These are phyloP conservation scores for Fraxinus pennsylvanica DNA, from an alignment of 257 asterid species.

Conservation along the genomic window DNA sequence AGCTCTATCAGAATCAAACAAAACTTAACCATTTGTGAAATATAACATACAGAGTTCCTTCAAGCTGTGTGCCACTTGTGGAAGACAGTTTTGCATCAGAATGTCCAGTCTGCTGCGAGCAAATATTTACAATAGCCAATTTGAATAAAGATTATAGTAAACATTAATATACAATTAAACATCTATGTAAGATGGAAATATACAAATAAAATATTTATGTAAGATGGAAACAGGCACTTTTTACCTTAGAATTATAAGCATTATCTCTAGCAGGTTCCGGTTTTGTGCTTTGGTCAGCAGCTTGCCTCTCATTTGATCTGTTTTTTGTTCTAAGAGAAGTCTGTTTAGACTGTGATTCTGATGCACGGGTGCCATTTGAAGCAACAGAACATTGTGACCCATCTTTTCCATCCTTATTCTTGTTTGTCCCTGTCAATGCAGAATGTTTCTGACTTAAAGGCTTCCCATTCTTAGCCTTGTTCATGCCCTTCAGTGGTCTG, in stretches of 20 bases:
- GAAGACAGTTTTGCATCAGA: constrained; percentile 42
- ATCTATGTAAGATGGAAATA: neutral
- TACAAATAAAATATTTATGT: neutral
- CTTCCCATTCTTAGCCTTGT: constrained; percentile 37
- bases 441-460: constrained; percentile 24
- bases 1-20: neutral
- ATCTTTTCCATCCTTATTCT: constrained; percentile 33
- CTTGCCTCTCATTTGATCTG: constrained; percentile 37
- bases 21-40: constrained; percentile 14
- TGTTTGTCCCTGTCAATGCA: neutral
- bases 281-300: constrained; percentile 24
- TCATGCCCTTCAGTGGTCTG: constrained; percentile 11
- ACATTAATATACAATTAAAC: neutral
- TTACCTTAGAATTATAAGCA: constrained; percentile 33
- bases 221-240: neutral
- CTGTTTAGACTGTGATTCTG: constrained; percentile 34
- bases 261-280: constrained; percentile 25
- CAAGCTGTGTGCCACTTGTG: constrained; percentile 41
- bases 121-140: constrained; percentile 8
- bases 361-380: constrained; percentile 44
- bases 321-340: constrained; percentile 28
- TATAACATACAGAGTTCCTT: constrained; percentile 44
- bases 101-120: constrained; percentile 32
- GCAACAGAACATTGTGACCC: constrained; percentile 26
- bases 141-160: neutral